phyloP scores from a whole-genome alignment of 257 asterid genomes.

The Solanum sejunctum region DNA sequence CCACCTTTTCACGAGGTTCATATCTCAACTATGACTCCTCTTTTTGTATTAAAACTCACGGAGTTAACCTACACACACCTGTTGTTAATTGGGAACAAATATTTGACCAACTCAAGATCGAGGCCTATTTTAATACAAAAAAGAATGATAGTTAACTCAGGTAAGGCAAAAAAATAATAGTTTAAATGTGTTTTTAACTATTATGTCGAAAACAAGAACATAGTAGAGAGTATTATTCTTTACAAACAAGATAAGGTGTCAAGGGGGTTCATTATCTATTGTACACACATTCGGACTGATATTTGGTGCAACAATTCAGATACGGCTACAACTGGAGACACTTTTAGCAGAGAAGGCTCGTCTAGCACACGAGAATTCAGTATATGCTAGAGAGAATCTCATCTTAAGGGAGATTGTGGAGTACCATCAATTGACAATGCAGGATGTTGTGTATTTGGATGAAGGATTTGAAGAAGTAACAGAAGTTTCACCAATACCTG shows the following conservation, averaged over 20 bases:
- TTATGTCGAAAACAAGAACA: not conserved
- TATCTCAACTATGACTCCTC: not conserved
- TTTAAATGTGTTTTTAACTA: not conserved
- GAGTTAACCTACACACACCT: not conserved
- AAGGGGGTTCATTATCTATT: not conserved
- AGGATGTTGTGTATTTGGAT: conserved; percentile 79
- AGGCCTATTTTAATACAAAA: not conserved
- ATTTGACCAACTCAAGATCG: not conserved
- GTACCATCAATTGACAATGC: conserved; percentile 89
- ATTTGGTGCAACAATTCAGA: conserved; percentile 19
- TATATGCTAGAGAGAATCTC: conserved; percentile 77
- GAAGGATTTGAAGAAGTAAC: conserved; percentile 75
- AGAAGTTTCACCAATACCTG: conserved; percentile 45
- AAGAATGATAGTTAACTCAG: not conserved
- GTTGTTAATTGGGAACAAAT: not conserved
- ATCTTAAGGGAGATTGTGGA: conserved; percentile 94
- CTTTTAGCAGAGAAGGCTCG: conserved; percentile 88
- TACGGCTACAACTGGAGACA: conserved; percentile 85
- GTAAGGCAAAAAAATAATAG: not conserved
- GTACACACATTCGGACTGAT: not conserved
- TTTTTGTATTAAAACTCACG: not conserved
- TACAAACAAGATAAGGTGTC: not conserved
- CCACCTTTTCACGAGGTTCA: not conserved
- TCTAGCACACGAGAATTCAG: conserved; percentile 72
- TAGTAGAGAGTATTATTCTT: not conserved